Conservation (phyloP, 2,329 filamentous ascomycete species). For the Stagonosporopsis vannaccii region DNA sequence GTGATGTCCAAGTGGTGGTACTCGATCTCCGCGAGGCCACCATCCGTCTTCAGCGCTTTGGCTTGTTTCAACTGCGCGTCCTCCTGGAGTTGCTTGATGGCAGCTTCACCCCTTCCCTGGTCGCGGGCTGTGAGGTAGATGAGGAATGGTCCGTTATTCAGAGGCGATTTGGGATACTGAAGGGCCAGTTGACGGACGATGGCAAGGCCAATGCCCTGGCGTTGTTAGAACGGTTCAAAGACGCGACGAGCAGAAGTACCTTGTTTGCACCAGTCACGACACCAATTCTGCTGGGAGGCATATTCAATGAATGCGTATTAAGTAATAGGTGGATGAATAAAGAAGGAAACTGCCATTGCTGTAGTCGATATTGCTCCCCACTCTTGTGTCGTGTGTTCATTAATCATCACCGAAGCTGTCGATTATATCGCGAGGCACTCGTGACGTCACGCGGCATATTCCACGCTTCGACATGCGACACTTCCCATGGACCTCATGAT, state of each 20-base stretch:
- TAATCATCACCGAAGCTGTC: slow-evolving; percentile 17
- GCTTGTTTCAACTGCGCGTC: slow-evolving; percentile 57
- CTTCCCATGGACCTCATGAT: neutral
- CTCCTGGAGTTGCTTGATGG: slow-evolving; percentile 52
- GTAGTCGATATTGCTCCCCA: neutral
- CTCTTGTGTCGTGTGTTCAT: slow-evolving; percentile 12
- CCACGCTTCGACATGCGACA: neutral
- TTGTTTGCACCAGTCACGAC: slow-evolving; percentile 65
- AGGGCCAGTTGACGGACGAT: slow-evolving; percentile 63
- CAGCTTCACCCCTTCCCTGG: slow-evolving; percentile 56
- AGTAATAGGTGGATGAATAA: neutral
- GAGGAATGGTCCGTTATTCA: slow-evolving; percentile 57
- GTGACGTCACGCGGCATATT: slow-evolving; percentile 12
- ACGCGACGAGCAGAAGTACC: slow-evolving; percentile 31
- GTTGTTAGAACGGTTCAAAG: slow-evolving; percentile 13
- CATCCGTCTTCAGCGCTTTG: slow-evolving; percentile 52
- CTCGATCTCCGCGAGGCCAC: slow-evolving; percentile 54
- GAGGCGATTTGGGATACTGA: slow-evolving; percentile 59
- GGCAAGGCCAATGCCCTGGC: slow-evolving; percentile 55
- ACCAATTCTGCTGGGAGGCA: slow-evolving; percentile 53
- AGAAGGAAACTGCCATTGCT: neutral
- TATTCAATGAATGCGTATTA: slow-evolving; percentile 7
- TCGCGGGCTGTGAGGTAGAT: slow-evolving; percentile 64
- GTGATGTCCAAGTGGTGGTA: slow-evolving; percentile 60
- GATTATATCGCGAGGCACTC: neutral